These are phyloP conservation scores for Simplicillium aogashimaense DNA, from an alignment of 2,329 filamentous ascomycete species.

Conservation along the genomic window DNA sequence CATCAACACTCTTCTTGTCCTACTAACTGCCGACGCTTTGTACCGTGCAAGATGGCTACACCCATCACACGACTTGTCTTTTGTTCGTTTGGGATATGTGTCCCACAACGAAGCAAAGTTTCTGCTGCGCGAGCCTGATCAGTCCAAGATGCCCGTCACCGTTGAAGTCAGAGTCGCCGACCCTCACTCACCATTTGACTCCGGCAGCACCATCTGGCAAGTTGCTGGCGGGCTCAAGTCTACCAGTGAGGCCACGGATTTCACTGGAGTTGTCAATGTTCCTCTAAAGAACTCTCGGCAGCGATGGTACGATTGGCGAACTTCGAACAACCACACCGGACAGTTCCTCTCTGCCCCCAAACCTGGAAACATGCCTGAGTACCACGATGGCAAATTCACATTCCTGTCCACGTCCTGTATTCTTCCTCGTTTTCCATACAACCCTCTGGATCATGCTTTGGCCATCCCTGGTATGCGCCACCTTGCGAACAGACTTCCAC, in stretches of 20 bases:
- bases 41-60: constrained; percentile 63
- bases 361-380: constrained; percentile 50
- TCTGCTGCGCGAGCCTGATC: constrained; percentile 75
- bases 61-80: constrained; percentile 65
- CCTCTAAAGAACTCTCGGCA: constrained; percentile 55
- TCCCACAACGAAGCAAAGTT: constrained; percentile 72
- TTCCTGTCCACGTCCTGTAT: constrained; percentile 93
- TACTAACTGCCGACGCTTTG: constrained; percentile 66
- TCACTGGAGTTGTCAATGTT: constrained; percentile 61
- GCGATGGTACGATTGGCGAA: constrained; percentile 70
- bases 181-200: constrained; percentile 37
- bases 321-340: constrained; percentile 80
- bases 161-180: constrained; percentile 54
- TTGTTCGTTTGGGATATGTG: constrained; percentile 80
- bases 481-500: constrained; percentile 62
- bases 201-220: constrained; percentile 49
- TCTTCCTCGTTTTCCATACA: constrained; percentile 84
- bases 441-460: constrained; percentile 70
- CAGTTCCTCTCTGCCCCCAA: constrained; percentile 70
- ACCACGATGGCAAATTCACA: constrained; percentile 63
- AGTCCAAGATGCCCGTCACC: constrained; percentile 62
- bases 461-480: constrained; percentile 71
- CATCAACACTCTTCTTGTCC: constrained; percentile 61
- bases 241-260: constrained; percentile 73
- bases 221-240: constrained; percentile 52